Evolutionary conservation across 345 rosid species (phyloP), one percentile per base, ranked within the genome.

Genomic region (Euclidium syriacum): DNA sequence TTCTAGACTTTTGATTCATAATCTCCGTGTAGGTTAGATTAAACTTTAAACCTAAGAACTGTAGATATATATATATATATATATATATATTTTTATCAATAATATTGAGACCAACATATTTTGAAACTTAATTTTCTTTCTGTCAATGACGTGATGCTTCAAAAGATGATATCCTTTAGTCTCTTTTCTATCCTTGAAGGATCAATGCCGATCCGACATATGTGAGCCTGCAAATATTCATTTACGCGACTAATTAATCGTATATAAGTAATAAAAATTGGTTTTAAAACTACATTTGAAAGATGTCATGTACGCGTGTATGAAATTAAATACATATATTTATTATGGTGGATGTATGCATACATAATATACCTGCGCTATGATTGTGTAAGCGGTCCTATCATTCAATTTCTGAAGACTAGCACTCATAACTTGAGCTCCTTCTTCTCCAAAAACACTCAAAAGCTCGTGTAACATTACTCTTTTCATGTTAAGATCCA

Each of bases 361-460:
- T 23, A 17, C 30, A 6, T 54, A 67, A 17, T 22, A 6, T 54
- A 67, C 60, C 52, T 60, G 53, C 6, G 66, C 67, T 16, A 26
- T 32, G 33, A 52, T 18, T n/a, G 75, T 64, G 15, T 54, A 64
- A 41, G 3, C 4, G 33, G 20, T 57, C 47, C 7, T 71, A 15
- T 49, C 53, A 19, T 51, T 65, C 23, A 71, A 25, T 58, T 24
- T 71, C 7, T 56, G 52, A 58, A 63, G 46, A 58, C 34, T 18
- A 14, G 43, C 48, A 56, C 26, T 64, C 70, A 71, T 58, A 30
- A 64, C 47, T 55, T 56, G 59, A 25, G 75, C 75, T 40, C 75
- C 75, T 71, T 56, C 70, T 32, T 71, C 70, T 58, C 32, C 60
- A 23, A 71, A 65, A 71, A 55, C 32, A 22, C 46, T 64, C 3